phyloP scores from a whole-genome alignment of 306 rosid species.

The Fragaria nilgerrensis region DNA sequence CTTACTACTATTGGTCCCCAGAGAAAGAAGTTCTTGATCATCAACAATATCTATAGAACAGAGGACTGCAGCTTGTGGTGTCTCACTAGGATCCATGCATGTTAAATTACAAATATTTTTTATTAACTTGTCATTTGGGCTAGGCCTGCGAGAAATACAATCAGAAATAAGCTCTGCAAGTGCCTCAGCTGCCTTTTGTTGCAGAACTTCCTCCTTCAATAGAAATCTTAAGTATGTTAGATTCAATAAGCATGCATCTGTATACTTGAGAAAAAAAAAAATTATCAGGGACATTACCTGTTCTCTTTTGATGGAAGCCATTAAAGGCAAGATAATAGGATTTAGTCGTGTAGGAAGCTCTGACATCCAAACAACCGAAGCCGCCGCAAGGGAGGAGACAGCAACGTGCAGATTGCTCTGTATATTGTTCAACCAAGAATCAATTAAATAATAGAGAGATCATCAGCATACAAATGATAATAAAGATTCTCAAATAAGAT shows the following conservation, averaged over 20 bases:
- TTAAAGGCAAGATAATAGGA: slow-evolving; percentile 90
- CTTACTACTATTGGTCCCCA: slow-evolving; percentile 54
- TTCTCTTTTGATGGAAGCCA: slow-evolving; percentile 95
- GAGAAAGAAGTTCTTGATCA: slow-evolving; percentile 78
- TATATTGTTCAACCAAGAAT: slow-evolving; percentile 34
- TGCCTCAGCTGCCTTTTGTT: slow-evolving; percentile 92
- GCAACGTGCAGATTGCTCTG: slow-evolving; percentile 92
- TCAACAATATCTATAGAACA: slow-evolving; percentile 75
- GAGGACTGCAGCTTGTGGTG: slow-evolving; percentile 83
- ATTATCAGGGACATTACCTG: slow-evolving; percentile 51
- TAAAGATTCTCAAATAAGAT: background rate
- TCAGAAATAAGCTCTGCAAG: slow-evolving; percentile 88
- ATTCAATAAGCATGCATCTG: slow-evolving; percentile 5
- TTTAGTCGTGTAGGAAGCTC: slow-evolving; percentile 83
- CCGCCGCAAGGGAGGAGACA: slow-evolving; percentile 87
- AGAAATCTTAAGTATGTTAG: slow-evolving; percentile 23
- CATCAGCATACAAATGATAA: background rate
- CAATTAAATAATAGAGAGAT: slow-evolving; percentile 20
- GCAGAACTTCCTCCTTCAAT: slow-evolving; percentile 90
- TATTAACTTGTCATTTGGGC: slow-evolving; percentile 92
- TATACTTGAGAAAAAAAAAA: background rate
- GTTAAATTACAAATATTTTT: slow-evolving; percentile 85
- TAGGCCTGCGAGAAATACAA: slow-evolving; percentile 76
- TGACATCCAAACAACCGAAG: slow-evolving; percentile 96
- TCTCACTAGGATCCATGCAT: slow-evolving; percentile 86